Percentiles rank a stretch among this genome's conserved stretches.
Evolutionary conservation across 257 asterid genomes (phyloP).

Genomic region (Solanum neorickii): DNA sequence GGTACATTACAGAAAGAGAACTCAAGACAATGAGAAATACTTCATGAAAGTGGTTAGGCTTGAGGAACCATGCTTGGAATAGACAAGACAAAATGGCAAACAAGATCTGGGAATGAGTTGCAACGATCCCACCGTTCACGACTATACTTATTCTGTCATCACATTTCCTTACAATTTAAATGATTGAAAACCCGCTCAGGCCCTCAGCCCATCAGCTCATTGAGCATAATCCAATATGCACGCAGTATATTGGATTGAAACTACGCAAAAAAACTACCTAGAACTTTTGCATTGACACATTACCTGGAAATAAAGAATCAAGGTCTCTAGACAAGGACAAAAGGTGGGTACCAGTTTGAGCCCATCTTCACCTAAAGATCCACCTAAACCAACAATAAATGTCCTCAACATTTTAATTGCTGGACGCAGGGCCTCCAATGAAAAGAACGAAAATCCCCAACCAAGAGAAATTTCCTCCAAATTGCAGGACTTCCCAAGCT

Average conservation of each 20-base stretch:
- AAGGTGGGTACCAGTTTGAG: constrained; percentile 42
- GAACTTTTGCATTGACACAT: background rate
- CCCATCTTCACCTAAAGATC: constrained; percentile 64
- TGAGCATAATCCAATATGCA: background rate
- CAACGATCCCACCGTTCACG: background rate
- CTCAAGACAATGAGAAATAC: background rate
- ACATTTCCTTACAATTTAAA: background rate
- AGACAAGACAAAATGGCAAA: background rate
- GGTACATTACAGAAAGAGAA: background rate
- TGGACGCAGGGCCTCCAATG: constrained; percentile 49
- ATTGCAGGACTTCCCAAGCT: constrained; percentile 47
- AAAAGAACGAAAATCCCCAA: constrained; percentile 75
- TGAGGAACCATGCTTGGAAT: background rate
- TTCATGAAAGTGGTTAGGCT: background rate
- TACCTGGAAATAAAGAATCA: constrained; percentile 84
- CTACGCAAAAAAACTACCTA: background rate
- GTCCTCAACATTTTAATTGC: constrained; percentile 45
- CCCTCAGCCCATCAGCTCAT: background rate
- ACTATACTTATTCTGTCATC: background rate
- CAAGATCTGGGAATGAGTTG: background rate
- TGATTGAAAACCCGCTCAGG: background rate
- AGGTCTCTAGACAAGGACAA: constrained; percentile 67
- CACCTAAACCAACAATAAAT: constrained; percentile 72
- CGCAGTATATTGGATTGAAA: background rate
- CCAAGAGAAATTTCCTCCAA: constrained; percentile 74